A percentile compares a stretch with the other conserved stretches of the same genome.
phyloP scores from a whole-genome alignment of 1,284 basidiomycete species.

The Melampsora occidentalis region DNA sequence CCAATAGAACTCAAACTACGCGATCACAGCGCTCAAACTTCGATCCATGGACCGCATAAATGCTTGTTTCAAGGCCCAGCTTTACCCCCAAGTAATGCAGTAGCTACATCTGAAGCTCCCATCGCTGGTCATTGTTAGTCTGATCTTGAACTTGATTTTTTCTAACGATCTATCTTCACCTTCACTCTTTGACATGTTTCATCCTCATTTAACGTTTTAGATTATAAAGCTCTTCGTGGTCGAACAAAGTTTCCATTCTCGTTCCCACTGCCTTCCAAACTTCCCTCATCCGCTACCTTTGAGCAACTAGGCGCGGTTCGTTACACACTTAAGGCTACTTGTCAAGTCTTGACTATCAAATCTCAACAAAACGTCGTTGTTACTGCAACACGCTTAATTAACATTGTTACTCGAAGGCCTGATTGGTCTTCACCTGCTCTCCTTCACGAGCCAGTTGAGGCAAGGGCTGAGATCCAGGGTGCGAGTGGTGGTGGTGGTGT shows the following conservation, averaged over 20 bases:
- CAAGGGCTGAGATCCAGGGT: slow-evolving; percentile 47
- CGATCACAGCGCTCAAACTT: slow-evolving; percentile 49
- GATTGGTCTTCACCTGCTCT: slow-evolving; percentile 24
- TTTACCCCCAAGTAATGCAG: slow-evolving; percentile 50
- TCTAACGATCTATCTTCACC: not conserved
- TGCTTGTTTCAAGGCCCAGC: slow-evolving; percentile 49
- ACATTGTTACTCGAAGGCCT: slow-evolving; percentile 45
- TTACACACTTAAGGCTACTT: slow-evolving; percentile 49
- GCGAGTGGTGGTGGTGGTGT: slow-evolving; percentile 32
- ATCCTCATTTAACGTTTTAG: slow-evolving; percentile 39
- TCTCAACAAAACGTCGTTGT: slow-evolving; percentile 44
- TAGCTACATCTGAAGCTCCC: slow-evolving; percentile 42
- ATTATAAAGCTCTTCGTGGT: slow-evolving; percentile 50
- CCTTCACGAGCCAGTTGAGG: slow-evolving; percentile 45
- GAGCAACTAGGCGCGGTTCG: slow-evolving; percentile 47
- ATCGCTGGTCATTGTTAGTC: slow-evolving; percentile 40
- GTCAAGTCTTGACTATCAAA: slow-evolving; percentile 43
- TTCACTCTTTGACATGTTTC: not conserved
- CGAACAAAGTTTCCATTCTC: slow-evolving; percentile 50
- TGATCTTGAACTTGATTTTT: not conserved
- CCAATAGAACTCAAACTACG: slow-evolving; percentile 49
- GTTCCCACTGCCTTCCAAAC: slow-evolving; percentile 47
- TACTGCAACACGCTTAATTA: slow-evolving; percentile 42
- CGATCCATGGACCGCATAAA: slow-evolving; percentile 47
- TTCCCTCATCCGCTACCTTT: slow-evolving; percentile 49